A percentile compares a stretch with the other conserved stretches of the same genome.
Evolutionary conservation across 495 filamentous ascomycete species (phyloP).

Genomic region (Penicillium bovifimosum): DNA sequence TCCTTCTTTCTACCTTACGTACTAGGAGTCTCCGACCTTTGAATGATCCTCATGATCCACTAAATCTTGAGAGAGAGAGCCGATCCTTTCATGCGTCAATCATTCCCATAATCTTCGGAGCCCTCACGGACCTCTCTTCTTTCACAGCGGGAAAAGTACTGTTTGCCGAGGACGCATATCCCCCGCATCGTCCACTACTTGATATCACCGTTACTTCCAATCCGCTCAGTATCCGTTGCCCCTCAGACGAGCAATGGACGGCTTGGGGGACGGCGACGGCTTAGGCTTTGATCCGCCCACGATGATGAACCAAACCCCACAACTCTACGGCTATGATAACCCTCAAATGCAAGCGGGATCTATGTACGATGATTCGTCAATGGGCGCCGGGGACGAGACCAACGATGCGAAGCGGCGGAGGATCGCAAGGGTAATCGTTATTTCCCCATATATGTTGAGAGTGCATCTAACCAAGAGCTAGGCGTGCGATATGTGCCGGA

Average conservation of each 20-base stretch:
- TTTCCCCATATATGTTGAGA: neutral
- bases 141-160: constrained; percentile 1
- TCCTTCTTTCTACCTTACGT: neutral
- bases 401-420: constrained; percentile 84
- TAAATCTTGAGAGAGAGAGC: neutral
- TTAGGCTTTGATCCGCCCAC: constrained; percentile 42
- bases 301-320: constrained; percentile 58
- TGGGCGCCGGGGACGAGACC: constrained; percentile 52
- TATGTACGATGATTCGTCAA: constrained; percentile 54
- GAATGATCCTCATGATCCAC: neutral
- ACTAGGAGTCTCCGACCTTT: neutral
- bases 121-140: neutral
- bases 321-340: constrained; percentile 66
- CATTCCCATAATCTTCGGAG: neutral
- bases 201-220: constrained; percentile 18
- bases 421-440: constrained; percentile 68
- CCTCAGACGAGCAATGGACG: constrained; percentile 32
- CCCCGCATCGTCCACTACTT: constrained; percentile 17
- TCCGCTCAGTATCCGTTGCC: constrained; percentile 19
- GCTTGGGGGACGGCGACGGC: constrained; percentile 38
- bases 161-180: neutral
- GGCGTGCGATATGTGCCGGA: constrained; percentile 99
- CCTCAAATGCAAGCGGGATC: constrained; percentile 53
- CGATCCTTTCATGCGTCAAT: constrained; percentile 19
- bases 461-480: constrained; percentile 25